Conservation (phyloP, 2,329 filamentous ascomycete species). For the Paraconiothyrium brasiliense region DNA sequence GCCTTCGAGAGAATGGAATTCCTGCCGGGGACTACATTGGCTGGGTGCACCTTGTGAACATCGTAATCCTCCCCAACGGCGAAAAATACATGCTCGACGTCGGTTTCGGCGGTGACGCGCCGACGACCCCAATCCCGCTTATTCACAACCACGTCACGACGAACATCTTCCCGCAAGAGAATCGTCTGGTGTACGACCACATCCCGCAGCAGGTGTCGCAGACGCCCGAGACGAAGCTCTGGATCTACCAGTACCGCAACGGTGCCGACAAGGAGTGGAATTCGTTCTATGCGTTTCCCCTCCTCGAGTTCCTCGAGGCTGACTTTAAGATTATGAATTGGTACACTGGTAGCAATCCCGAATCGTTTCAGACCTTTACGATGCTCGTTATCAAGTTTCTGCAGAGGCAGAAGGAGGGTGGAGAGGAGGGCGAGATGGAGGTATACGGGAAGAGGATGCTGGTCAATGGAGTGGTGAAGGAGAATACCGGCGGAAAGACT, state of each 20-base stretch:
- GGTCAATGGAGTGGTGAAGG: slow-evolving; percentile 55
- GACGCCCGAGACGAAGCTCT: slow-evolving; percentile 57
- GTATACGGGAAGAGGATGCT: slow-evolving; percentile 51
- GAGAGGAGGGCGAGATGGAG: slow-evolving; percentile 34
- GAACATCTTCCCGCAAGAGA: slow-evolving; percentile 65
- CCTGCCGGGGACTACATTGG: slow-evolving; percentile 56
- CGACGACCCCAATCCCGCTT: slow-evolving; percentile 67
- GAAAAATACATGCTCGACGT: slow-evolving; percentile 67
- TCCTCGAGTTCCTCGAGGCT: slow-evolving; percentile 50
- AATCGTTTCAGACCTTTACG: slow-evolving; percentile 44
- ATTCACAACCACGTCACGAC: slow-evolving; percentile 50
- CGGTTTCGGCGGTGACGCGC: slow-evolving; percentile 70
- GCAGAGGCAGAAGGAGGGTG: slow-evolving; percentile 37
- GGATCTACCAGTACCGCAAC: slow-evolving; percentile 70
- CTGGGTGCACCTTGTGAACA: slow-evolving; percentile 69
- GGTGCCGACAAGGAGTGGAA: slow-evolving; percentile 49
- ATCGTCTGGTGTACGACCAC: slow-evolving; percentile 62
- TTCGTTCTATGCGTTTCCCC: slow-evolving; percentile 54
- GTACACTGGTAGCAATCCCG: slow-evolving; percentile 43
- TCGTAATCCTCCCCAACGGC: slow-evolving; percentile 63
- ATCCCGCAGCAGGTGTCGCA: slow-evolving; percentile 57
- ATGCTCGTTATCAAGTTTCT: slow-evolving; percentile 53
- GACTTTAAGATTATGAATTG: slow-evolving; percentile 55
- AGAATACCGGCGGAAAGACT: slow-evolving; percentile 54
- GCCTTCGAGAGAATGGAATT: slow-evolving; percentile 43